These are phyloP conservation scores for Sanguinoderma infundibulare DNA, from an alignment of 1,284 basidiomycete species.

Conservation along the genomic window DNA sequence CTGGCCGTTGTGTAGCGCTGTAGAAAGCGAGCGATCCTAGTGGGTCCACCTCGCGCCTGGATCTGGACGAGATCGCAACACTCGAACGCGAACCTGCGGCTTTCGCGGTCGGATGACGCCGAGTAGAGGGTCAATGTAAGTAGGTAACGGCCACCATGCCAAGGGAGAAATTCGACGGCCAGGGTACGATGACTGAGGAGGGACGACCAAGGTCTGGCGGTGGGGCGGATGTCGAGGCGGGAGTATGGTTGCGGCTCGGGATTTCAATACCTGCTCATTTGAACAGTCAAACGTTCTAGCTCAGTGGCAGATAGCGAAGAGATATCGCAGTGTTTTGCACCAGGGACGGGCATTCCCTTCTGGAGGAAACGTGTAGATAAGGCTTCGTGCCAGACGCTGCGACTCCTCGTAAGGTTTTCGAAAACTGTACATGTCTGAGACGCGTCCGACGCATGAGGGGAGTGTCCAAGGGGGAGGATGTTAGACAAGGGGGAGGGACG, in stretches of 20 bases:
- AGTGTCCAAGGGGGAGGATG: too few species aligned
- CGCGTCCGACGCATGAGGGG: too few species aligned
- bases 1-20: conserved; percentile 20
- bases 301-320: conserved; percentile 41
- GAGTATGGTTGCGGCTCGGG: conserved; percentile 40
- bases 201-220: conserved; percentile 25
- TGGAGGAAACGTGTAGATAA: conserved; percentile 46
- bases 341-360: conserved; percentile 51
- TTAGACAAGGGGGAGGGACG: too few species aligned
- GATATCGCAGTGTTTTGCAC: conserved; percentile 36
- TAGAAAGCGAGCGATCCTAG: conserved; percentile 27
- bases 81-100: conserved; percentile 43
- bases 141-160: conserved; percentile 43
- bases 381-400: conserved; percentile 54
- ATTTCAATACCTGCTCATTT: conserved; percentile 44
- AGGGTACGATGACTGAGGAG: conserved; percentile 34
- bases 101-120: conserved; percentile 13
- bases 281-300: conserved; percentile 46
- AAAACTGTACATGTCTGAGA: conserved; percentile 55
- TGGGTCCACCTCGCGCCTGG: neutral
- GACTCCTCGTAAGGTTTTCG: conserved; percentile 44
- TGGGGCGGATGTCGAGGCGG: conserved; percentile 33
- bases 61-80: conserved; percentile 51
- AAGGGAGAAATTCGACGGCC: conserved; percentile 51
- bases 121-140: conserved; percentile 46